Conservation (phyloP, 148 eudicot species). For the Drosera capensis region DNA sequence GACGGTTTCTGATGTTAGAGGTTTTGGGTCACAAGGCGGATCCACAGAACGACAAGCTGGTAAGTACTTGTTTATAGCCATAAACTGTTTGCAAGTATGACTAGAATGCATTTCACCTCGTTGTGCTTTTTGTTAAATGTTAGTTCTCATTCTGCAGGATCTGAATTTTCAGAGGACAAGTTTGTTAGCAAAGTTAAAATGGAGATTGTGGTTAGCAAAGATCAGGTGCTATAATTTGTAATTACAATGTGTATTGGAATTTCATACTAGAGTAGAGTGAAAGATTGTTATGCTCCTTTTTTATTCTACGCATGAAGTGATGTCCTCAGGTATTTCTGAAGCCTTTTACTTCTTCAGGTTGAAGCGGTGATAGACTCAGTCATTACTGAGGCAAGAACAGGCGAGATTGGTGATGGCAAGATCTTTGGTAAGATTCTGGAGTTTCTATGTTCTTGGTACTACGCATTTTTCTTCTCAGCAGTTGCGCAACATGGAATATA, state of each 20-base stretch:
- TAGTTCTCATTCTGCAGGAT: slow-evolving; percentile 29
- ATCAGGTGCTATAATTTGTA: slow-evolving; percentile 78
- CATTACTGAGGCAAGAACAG: slow-evolving; percentile 63
- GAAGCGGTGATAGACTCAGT: slow-evolving; percentile 63
- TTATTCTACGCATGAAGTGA: background rate
- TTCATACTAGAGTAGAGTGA: background rate
- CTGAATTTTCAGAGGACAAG: slow-evolving; percentile 78
- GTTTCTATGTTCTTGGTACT: background rate
- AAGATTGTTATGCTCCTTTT: background rate
- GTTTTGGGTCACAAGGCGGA: slow-evolving; percentile 91
- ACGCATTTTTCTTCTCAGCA: background rate
- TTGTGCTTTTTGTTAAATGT: background rate
- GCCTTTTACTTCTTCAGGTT: slow-evolving; percentile 33
- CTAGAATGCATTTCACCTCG: background rate
- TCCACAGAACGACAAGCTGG: slow-evolving; percentile 79
- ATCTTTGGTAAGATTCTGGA: slow-evolving; percentile 46
- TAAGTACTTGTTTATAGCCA: too few species aligned
- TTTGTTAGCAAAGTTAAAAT: slow-evolving; percentile 70
- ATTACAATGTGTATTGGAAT: too few species aligned
- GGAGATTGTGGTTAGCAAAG: slow-evolving; percentile 89
- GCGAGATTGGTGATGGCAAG: slow-evolving; percentile 88
- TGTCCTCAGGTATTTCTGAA: background rate
- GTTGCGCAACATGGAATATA: background rate
- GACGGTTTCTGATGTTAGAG: slow-evolving; percentile 80
- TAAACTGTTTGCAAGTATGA: too few species aligned